phyloP scores from a whole-genome alignment of 345 rosid species.

The Lepidium aucheri region DNA sequence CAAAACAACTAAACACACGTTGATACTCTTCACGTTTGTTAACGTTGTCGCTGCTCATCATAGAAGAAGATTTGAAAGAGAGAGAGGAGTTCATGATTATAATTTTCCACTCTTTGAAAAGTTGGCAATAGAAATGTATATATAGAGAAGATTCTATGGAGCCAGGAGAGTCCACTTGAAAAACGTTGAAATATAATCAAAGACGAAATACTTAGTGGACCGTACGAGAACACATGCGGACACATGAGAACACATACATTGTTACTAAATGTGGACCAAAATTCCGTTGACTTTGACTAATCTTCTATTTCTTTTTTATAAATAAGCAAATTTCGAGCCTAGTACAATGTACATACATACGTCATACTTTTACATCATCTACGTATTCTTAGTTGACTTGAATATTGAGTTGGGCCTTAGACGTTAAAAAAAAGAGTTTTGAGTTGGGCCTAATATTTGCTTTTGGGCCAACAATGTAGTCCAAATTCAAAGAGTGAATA shows the following conservation, averaged over 20 bases:
- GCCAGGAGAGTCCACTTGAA: not conserved
- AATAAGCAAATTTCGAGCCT: not conserved
- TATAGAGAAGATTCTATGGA: not conserved
- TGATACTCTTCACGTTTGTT: slow-evolving; percentile 25
- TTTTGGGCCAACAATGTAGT: not conserved
- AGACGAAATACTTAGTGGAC: not conserved
- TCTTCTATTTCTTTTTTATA: not conserved
- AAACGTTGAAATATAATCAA: not conserved
- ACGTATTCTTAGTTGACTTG: not conserved
- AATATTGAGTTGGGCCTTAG: too few species aligned
- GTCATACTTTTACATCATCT: too few species aligned
- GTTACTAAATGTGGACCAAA: not conserved
- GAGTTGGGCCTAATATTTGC: slow-evolving; percentile 6
- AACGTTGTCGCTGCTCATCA: slow-evolving; percentile 15
- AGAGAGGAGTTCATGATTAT: not conserved
- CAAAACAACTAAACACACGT: slow-evolving; percentile 42
- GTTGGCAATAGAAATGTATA: not conserved
- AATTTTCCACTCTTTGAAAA: not conserved
- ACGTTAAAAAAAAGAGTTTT: too few species aligned
- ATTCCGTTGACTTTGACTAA: slow-evolving; percentile 16
- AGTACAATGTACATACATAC: not conserved
- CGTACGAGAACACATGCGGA: not conserved
- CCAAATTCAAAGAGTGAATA: not conserved
- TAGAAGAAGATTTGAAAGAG: slow-evolving; percentile 3
- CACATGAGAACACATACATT: too few species aligned